phyloP scores from a whole-genome alignment of 2,329 filamentous ascomycete genomes.

The Exophiala dermatitidis region DNA sequence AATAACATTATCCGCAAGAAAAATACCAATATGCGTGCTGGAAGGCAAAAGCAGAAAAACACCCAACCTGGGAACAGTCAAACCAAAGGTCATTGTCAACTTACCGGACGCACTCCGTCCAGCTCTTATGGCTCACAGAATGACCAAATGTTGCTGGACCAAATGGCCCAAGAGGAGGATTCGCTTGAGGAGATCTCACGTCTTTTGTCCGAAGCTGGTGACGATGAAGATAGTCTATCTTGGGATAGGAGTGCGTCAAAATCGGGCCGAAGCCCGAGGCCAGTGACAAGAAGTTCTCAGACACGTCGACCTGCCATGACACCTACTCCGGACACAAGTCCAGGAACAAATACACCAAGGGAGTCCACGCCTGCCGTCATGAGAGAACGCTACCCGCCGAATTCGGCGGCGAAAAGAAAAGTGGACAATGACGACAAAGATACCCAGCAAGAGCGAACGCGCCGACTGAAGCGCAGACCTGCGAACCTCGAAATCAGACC shows the following conservation, averaged over 20 bases:
- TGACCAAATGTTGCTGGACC: constrained; percentile 20
- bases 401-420: constrained; percentile 20
- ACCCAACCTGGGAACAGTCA: background rate
- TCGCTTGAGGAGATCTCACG: background rate
- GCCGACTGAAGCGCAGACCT: constrained; percentile 12
- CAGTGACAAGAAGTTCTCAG: constrained; percentile 13
- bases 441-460: background rate
- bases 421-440: constrained; percentile 6
- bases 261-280: background rate
- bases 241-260: background rate
- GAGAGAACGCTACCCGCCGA: constrained; percentile 18
- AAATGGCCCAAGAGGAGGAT: constrained; percentile 4
- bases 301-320: background rate
- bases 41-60: background rate
- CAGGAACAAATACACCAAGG: background rate
- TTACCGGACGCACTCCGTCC: background rate
- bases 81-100: background rate
- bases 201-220: background rate
- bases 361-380: constrained; percentile 6
- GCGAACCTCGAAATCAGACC: constrained; percentile 12
- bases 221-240: background rate
- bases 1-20: background rate
- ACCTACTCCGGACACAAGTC: background rate
- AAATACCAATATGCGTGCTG: background rate
- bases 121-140: constrained; percentile 13